Evolutionary conservation across 495 filamentous ascomycete genomes (phyloP), one percentile per base, ranked within the genome.

Genomic region (Hypomontagnella monticulosa): DNA sequence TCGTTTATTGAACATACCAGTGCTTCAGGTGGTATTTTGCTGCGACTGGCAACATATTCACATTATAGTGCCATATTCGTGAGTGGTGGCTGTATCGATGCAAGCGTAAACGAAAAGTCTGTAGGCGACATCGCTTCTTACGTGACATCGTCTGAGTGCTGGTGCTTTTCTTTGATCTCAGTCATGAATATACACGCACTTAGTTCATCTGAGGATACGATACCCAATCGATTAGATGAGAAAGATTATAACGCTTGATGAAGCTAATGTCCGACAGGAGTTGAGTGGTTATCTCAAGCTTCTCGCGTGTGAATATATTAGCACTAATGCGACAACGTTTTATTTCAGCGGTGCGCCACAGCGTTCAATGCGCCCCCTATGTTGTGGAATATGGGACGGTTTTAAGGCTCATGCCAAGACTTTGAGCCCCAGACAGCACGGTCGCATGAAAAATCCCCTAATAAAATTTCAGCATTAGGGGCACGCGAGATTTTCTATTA

Each of bases 101-200:
- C 23, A 2, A 27, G 23, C 23, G 2, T 6, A 27, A 27, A 27
- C 3, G 6, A 27, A 3, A 6, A 27, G 1, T 20, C 48, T 16
- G 16, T 12, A 4, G 33, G 20, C 11, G 48, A 51, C 20, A 33
- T 37, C 37, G 46, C 30, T 9, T 4, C 30, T 7, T 51, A 33
- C 37, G 48, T 37, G 10, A 36, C 48, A 38, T 38, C n/a, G 36
- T 8, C 20, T 33, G 18, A 27, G 49, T 40, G n/a, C 38, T 23
- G 23, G 23, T 19, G 46, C 30, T 34, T 8, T 18, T 52, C n/a
- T 12, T 27, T 33, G 49, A 52, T 52, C 33, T 52, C 49, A 33
- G 6, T 6, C 23, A 52, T 52, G 49, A 38, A 11, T 8, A 19
- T 33, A 15, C n/a, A n/a, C n/a, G n/a, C n/a, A n/a, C n/a, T n/a